Evolutionary conservation across 768 basidiomycete species (phyloP).

Genomic region (Xanthoconium stramineum): DNA sequence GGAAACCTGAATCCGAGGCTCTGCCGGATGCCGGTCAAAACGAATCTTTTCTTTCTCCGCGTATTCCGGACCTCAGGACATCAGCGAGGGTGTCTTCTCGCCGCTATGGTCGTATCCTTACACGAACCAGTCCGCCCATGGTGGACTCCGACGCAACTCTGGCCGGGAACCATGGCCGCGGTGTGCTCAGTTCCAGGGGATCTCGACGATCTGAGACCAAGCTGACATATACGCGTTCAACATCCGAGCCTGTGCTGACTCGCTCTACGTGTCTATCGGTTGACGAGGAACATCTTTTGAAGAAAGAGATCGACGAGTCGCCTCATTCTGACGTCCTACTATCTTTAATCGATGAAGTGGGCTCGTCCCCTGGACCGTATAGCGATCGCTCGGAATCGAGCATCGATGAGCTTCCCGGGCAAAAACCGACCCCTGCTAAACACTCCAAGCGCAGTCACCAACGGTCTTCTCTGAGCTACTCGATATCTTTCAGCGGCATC

Average conservation of each 20-base stretch:
- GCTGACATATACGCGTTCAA: not conserved
- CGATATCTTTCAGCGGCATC: conserved; percentile 16
- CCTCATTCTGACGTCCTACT: conserved; percentile 12
- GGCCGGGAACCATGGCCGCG: not conserved
- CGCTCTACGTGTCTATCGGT: not conserved
- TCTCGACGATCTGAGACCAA: not conserved
- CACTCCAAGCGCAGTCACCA: conserved; percentile 3
- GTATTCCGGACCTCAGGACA: conserved; percentile 13
- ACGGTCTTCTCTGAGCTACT: conserved; percentile 13
- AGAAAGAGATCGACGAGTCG: conserved; percentile 6
- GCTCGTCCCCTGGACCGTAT: not conserved
- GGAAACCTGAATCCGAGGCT: conserved; percentile 1
- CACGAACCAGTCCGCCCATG: not conserved
- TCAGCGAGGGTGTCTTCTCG: conserved; percentile 17
- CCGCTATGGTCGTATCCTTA: conserved; percentile 9
- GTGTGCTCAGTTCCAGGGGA: not conserved
- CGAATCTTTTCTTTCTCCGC: conserved; percentile 18
- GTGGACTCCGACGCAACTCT: not conserved
- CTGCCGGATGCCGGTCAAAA: not conserved
- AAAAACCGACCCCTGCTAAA: not conserved
- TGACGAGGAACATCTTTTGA: conserved; percentile 5
- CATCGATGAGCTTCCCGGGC: not conserved
- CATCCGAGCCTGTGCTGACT: conserved; percentile 12
- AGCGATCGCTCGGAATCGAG: not conserved
- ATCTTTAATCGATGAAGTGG: conserved; percentile 11